Evolutionary conservation across 1,284 basidiomycete species (phyloP), one percentile per base, ranked within the genome.

Genomic region (Tilletia horrida): DNA sequence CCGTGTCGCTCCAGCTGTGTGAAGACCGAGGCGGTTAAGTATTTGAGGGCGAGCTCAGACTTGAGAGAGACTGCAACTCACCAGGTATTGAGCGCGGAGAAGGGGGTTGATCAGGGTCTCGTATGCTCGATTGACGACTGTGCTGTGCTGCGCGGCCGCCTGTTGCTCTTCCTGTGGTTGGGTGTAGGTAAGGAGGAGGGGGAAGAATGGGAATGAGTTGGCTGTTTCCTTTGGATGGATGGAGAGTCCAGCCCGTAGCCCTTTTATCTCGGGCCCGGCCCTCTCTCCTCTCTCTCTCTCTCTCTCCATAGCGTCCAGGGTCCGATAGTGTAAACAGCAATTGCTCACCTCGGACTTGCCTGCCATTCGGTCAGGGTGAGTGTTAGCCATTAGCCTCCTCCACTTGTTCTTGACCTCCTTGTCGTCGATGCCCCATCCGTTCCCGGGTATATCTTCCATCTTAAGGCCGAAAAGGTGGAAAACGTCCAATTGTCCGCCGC

Each of bases 81-180:
- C 67, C 35, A 81, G 68, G 44, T 78, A 77, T 52, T 75, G 69
- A 1, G 78, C 76, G 2, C 79, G 70, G 0, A 67, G 62, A 2
- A 81, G 69, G 4, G 79, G 79, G n/a, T 75, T 68, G 29, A 69
- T 65, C 7, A 81, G 71, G 16, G 78, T 80, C 66, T 80, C 78
- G 67, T 81, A 81, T 0, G 79, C 79, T 21, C 76, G 75, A 63
- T 81, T 81, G 69, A 81, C 71, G 31, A 79, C 62, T 2, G 79
- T 73, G 11, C 73, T 76, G 52, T 81, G 79, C 66, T 77, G 73
- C 2, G 73, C 76, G 2, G 76, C 79, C 11, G 74, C 71, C 66
- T 75, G 67, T 65, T 78, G 76, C 64, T 79, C 78, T 43, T 76
- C 70, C 8, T 69, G 50, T 3, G 23, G 13, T 6, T 6, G 52